Conservation (phyloP, 306 rosid genomes). For the Rubus idaeus region DNA sequence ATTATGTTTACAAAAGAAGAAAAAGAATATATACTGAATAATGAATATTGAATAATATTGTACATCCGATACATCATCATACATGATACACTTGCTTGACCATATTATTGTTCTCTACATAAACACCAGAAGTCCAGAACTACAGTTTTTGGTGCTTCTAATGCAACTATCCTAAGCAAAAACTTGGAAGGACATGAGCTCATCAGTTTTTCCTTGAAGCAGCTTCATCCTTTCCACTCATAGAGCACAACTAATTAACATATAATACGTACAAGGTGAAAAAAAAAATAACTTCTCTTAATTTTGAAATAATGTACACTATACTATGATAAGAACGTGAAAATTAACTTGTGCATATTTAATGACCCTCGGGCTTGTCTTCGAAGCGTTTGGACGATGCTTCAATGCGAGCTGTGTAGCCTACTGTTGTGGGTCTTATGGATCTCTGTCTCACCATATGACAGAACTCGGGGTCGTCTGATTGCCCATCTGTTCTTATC, state of each 20-base stretch:
- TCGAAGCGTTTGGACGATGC: constrained; percentile 63
- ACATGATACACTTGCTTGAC: constrained; percentile 13
- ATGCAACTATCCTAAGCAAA: constrained; percentile 2
- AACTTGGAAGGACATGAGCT: constrained; percentile 8
- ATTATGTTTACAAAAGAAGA: no score
- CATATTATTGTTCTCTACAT: neutral
- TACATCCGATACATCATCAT: constrained; percentile 4
- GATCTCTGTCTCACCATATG: constrained; percentile 76
- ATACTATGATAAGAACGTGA: constrained; percentile 13
- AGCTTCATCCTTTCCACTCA: constrained; percentile 11
- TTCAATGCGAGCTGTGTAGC: constrained; percentile 83
- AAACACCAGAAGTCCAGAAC: neutral
- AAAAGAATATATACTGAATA: neutral
- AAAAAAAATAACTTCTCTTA: constrained; percentile 25
- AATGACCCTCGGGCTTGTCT: constrained; percentile 27
- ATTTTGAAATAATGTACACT: constrained; percentile 40
- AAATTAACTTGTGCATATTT: constrained; percentile 5
- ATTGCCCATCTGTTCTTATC: constrained; percentile 73
- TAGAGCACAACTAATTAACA: constrained; percentile 18
- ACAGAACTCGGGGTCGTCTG: constrained; percentile 78
- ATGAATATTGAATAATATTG: neutral
- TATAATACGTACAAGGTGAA: constrained; percentile 32
- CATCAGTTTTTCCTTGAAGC: neutral
- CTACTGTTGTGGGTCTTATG: constrained; percentile 67
- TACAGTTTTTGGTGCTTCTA: neutral